Percentiles rank a stretch among this genome's conserved stretches.
phyloP scores from a whole-genome alignment of 257 asterid genomes.

The Thymus mandschuricus region DNA sequence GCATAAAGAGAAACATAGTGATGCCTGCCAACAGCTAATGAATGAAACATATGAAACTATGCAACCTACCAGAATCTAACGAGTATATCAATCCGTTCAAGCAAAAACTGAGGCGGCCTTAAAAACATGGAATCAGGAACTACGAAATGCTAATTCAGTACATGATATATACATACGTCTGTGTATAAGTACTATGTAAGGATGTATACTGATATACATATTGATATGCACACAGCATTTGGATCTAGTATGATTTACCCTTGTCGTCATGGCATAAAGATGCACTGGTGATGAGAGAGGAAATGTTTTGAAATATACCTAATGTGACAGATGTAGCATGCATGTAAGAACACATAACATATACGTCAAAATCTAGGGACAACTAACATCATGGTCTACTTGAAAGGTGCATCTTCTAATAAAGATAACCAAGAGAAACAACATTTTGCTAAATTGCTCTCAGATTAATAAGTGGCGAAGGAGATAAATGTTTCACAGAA shows the following conservation, averaged over 20 bases:
- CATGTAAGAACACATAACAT: neutral
- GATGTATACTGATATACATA: neutral
- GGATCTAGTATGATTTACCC: neutral
- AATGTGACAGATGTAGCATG: neutral
- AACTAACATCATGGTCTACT: slow-evolving; percentile 7
- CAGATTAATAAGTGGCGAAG: neutral
- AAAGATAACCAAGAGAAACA: slow-evolving; percentile 3
- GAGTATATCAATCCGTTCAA: slow-evolving; percentile 5
- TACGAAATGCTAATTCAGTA: slow-evolving; percentile 10
- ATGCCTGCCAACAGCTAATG: slow-evolving; percentile 16
- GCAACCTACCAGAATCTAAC: slow-evolving; percentile 10
- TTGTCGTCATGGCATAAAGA: slow-evolving; percentile 2
- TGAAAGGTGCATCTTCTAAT: neutral
- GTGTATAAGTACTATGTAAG: neutral
- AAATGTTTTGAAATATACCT: neutral
- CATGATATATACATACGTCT: neutral
- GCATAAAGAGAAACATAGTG: neutral
- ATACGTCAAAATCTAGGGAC: neutral
- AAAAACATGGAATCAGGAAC: neutral
- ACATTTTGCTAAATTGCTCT: neutral
- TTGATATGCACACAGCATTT: neutral
- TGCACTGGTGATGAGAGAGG: neutral
- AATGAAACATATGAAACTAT: slow-evolving; percentile 22
- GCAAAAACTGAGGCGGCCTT: slow-evolving; percentile 12
- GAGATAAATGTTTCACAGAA: slow-evolving; percentile 1